A percentile compares a stretch with the other conserved stretches of the same genome.
These are phyloP conservation scores for Mrakia blollopis DNA, from an alignment of 768 basidiomycete genomes.

Conservation along the genomic window DNA sequence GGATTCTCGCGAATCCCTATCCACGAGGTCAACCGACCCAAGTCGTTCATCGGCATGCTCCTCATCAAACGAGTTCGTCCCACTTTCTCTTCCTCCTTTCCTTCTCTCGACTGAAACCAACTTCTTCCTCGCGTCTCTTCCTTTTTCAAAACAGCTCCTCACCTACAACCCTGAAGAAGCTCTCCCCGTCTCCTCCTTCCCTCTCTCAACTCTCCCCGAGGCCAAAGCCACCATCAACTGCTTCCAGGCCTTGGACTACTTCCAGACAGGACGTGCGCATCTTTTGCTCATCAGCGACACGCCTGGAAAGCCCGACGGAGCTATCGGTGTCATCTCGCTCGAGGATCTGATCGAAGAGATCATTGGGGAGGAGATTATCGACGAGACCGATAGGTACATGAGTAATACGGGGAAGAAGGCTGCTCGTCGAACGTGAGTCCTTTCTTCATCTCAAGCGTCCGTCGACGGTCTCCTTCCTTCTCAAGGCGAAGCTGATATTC, in stretches of 20 bases:
- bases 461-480: too few species aligned
- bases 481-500: too few species aligned
- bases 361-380: slow-evolving; percentile 90
- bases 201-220: slow-evolving; percentile 80
- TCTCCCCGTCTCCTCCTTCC: slow-evolving; percentile 67
- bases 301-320: slow-evolving; percentile 72
- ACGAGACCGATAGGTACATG: slow-evolving; percentile 86
- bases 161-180: slow-evolving; percentile 77
- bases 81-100: background rate
- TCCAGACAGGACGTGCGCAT: slow-evolving; percentile 90
- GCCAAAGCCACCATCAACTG: slow-evolving; percentile 70
- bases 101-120: background rate
- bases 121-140: slow-evolving; percentile 8
- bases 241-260: slow-evolving; percentile 77
- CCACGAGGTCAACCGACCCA: slow-evolving; percentile 63
- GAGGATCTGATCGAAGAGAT: slow-evolving; percentile 64
- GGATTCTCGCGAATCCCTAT: slow-evolving; percentile 93
- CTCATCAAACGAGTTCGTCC: slow-evolving; percentile 69
- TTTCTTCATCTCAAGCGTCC: background rate
- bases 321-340: slow-evolving; percentile 82
- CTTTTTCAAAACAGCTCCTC: slow-evolving; percentile 56
- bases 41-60: slow-evolving; percentile 72
- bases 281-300: slow-evolving; percentile 76
- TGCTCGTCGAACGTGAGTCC: slow-evolving; percentile 53
- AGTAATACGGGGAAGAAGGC: slow-evolving; percentile 75